A percentile compares a stretch with the other conserved stretches of the same genome.
Evolutionary conservation across 768 basidiomycete genomes (phyloP).

Genomic region (Boletus speciosus): DNA sequence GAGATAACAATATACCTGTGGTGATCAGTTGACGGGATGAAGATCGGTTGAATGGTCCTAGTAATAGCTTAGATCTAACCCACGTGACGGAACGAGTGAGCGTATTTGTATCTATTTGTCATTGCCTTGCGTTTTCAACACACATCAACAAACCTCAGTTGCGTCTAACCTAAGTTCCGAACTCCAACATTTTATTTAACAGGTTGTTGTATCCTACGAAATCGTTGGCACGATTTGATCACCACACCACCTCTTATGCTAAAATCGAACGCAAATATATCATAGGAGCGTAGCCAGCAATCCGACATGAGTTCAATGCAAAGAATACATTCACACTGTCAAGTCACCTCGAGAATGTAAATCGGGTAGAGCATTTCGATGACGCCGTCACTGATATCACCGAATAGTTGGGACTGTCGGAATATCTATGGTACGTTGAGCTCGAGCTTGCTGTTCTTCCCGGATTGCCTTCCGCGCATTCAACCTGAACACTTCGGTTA

Average conservation of each 20-base stretch:
- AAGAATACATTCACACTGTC: background rate
- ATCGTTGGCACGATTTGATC: too few relatives aligned
- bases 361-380: background rate
- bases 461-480: constrained; percentile 19
- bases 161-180: too few relatives aligned
- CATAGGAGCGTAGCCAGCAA: too few relatives aligned
- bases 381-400: background rate
- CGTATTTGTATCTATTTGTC: background rate
- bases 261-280: too few relatives aligned
- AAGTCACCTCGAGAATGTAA: background rate
- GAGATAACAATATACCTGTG: background rate
- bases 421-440: constrained; percentile 7
- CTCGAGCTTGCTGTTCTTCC: constrained; percentile 6
- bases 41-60: background rate
- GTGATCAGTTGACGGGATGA: background rate
- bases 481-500: constrained; percentile 2
- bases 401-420: constrained; percentile 18
- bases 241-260: too few relatives aligned
- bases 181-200: background rate
- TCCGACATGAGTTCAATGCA: background rate
- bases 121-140: background rate
- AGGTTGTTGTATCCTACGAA: too few relatives aligned
- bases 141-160: background rate
- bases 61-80: background rate
- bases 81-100: background rate